Conservation (phyloP, 2,329 filamentous ascomycete species). For the Fusarium verticillioides region DNA sequence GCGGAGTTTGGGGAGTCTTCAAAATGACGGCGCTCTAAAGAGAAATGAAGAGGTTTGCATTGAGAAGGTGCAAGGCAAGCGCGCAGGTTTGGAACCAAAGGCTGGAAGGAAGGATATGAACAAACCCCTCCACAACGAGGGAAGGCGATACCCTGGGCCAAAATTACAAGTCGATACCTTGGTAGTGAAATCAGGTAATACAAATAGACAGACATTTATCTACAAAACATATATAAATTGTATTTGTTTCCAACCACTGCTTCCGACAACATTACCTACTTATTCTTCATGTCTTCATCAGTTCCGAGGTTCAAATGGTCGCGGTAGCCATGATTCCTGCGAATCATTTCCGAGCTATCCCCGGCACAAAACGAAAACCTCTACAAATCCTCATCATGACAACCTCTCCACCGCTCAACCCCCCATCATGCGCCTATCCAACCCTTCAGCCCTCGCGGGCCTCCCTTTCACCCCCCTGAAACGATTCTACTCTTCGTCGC, state of each 20-base stretch:
- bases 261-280: not conserved
- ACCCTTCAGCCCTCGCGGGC: slow-evolving; percentile 6
- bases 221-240: not conserved
- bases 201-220: slow-evolving; percentile 21
- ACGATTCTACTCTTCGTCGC: slow-evolving; percentile 44
- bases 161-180: slow-evolving; percentile 19
- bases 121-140: slow-evolving; percentile 39
- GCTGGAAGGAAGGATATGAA: slow-evolving; percentile 17
- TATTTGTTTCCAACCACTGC: not conserved
- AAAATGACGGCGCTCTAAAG: slow-evolving; percentile 16
- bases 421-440: slow-evolving; percentile 29
- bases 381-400: slow-evolving; percentile 31
- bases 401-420: not conserved
- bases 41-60: slow-evolving; percentile 4
- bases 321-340: not conserved
- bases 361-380: slow-evolving; percentile 38
- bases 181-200: slow-evolving; percentile 27
- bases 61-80: slow-evolving; percentile 13
- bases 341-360: slow-evolving; percentile 38
- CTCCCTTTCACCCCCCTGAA: not conserved
- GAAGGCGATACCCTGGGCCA: slow-evolving; percentile 44
- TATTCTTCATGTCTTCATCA: not conserved
- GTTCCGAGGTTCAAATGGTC: not conserved
- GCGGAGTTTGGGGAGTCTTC: slow-evolving; percentile 25
- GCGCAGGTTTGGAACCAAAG: not conserved